Conservation (phyloP, 2,329 filamentous ascomycete genomes). For the Xylariaceae sp. region DNA sequence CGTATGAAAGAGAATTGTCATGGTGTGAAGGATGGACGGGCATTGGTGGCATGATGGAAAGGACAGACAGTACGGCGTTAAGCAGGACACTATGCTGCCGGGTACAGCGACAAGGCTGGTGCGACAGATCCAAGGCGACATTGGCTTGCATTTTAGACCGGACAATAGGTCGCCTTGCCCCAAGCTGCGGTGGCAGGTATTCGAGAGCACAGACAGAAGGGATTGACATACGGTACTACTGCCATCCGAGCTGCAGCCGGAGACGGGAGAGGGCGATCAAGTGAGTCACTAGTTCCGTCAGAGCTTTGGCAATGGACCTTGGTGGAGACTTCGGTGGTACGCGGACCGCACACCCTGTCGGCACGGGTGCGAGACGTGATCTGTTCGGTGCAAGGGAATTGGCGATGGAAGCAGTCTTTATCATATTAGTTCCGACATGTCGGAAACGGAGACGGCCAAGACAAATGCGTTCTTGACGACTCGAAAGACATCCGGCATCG, state of each 20-base stretch:
- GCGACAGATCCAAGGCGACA: neutral
- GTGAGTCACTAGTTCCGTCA: neutral
- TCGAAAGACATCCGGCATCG: neutral
- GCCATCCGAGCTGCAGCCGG: neutral
- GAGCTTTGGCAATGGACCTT: neutral
- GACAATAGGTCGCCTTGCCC: neutral
- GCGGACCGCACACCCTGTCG: neutral
- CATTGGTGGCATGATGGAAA: neutral
- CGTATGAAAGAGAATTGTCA: too few species aligned
- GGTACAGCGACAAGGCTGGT: neutral
- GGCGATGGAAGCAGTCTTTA: neutral
- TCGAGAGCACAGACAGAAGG: neutral
- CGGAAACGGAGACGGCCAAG: neutral
- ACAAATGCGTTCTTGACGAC: neutral
- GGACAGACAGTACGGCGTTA: neutral
- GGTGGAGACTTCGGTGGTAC: neutral
- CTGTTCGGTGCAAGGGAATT: neutral
- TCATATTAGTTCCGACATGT: neutral
- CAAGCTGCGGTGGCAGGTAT: too few species aligned
- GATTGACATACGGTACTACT: neutral
- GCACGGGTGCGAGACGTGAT: neutral
- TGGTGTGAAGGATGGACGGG: neutral
- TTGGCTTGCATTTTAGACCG: neutral
- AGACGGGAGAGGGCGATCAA: neutral
- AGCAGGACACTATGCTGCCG: neutral